These are phyloP conservation scores for Amphibolis antarctica DNA, from an alignment of 106 monocot genomes.

Conservation along the genomic window DNA sequence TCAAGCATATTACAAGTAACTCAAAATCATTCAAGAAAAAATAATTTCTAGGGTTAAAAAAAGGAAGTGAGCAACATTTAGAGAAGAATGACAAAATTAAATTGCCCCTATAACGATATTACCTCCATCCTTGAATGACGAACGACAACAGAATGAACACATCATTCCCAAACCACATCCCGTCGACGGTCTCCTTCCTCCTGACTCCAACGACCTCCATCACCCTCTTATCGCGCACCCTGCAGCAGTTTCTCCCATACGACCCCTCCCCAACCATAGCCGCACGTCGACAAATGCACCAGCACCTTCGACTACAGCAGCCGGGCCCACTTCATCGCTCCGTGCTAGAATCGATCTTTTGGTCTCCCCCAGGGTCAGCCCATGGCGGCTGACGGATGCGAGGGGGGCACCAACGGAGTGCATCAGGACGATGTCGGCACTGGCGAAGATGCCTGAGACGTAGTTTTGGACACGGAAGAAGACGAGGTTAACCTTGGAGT, in stretches of 20 bases:
- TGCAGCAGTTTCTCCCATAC: slow-evolving; percentile 3
- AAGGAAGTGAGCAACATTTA: too few species aligned
- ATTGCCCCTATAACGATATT: too few species aligned
- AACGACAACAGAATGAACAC: slow-evolving; percentile 31
- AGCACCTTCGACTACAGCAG: neutral
- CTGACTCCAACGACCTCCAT: slow-evolving; percentile 42
- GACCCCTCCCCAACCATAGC: slow-evolving; percentile 10
- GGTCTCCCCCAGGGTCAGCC: slow-evolving; percentile 7
- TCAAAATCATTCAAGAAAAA: too few species aligned
- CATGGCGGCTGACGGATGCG: slow-evolving; percentile 11
- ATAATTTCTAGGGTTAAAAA: too few species aligned
- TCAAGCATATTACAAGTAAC: too few species aligned
- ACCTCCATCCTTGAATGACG: too few species aligned
- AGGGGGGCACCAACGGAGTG: slow-evolving; percentile 13
- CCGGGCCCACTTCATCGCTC: slow-evolving; percentile 1
- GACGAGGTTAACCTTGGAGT: slow-evolving; percentile 11
- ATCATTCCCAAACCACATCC: slow-evolving; percentile 47
- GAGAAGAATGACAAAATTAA: too few species aligned
- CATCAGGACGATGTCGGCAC: slow-evolving; percentile 19
- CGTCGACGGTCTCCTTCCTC: slow-evolving; percentile 38
- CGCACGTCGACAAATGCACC: too few species aligned
- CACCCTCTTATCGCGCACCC: slow-evolving; percentile 9
- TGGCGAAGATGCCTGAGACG: neutral
- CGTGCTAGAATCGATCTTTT: slow-evolving; percentile 4
- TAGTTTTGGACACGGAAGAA: slow-evolving; percentile 25